phyloP scores from a whole-genome alignment of 2,329 filamentous ascomycete genomes.

The Westerdykella ornata region DNA sequence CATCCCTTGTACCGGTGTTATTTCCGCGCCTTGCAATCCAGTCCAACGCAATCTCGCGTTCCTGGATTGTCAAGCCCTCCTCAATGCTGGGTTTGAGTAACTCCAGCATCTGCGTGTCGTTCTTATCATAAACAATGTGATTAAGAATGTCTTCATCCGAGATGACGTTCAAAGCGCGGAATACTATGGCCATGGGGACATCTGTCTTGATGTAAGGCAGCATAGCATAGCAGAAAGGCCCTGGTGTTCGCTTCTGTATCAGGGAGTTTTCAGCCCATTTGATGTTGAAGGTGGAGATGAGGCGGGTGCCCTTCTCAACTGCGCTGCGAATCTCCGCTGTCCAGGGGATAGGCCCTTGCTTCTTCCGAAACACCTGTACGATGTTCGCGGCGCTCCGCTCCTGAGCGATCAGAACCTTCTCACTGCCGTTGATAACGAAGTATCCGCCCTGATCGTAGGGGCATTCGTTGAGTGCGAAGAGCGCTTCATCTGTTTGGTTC shows the following conservation, averaged over 20 bases:
- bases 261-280: conserved; percentile 86
- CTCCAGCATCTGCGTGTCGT: conserved; percentile 94
- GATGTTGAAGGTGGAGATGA: conserved; percentile 87
- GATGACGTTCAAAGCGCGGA: conserved; percentile 89
- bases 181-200: conserved; percentile 89
- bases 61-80: conserved; percentile 92
- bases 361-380: conserved; percentile 98
- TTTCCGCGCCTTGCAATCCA: conserved; percentile 91
- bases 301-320: conserved; percentile 87
- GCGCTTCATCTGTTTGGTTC: conserved; percentile 72
- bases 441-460: conserved; percentile 98
- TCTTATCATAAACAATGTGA: conserved; percentile 93
- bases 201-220: conserved; percentile 92
- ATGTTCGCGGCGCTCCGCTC: conserved; percentile 97
- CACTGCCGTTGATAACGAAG: conserved; percentile 98
- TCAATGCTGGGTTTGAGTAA: conserved; percentile 96
- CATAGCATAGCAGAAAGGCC: conserved; percentile 82
- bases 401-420: conserved; percentile 97
- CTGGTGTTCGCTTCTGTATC: conserved; percentile 68
- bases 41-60: conserved; percentile 87
- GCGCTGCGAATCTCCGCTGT: conserved; percentile 95
- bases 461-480: conserved; percentile 92
- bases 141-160: conserved; percentile 98
- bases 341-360: conserved; percentile 87
- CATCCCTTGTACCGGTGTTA: conserved; percentile 68